A percentile compares a stretch with the other conserved stretches of the same genome.
These are phyloP conservation scores for Monilinia aucupariae DNA, from an alignment of 2,329 filamentous ascomycete genomes.

Conservation along the genomic window DNA sequence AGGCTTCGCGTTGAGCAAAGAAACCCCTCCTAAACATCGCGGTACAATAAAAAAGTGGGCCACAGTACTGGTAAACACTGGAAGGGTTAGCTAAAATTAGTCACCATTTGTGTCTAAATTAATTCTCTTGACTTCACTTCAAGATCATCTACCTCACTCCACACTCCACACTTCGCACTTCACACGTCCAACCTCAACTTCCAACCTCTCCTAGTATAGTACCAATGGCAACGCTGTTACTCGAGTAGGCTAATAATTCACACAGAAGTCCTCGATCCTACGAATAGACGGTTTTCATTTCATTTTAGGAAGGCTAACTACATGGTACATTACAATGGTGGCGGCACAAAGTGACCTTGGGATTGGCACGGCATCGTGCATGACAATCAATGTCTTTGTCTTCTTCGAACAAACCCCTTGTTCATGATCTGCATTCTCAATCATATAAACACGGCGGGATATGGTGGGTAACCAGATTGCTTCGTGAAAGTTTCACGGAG, in stretches of 20 bases:
- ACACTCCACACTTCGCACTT: neutral
- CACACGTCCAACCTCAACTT: neutral
- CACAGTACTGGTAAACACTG: no score
- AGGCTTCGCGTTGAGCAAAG: neutral
- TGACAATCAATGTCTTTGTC: constrained; percentile 22
- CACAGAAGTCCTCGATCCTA: neutral
- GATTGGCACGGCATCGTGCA: constrained; percentile 17
- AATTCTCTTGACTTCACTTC: neutral
- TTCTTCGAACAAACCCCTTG: constrained; percentile 6
- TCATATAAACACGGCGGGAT: neutral
- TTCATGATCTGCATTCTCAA: neutral
- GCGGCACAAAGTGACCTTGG: neutral
- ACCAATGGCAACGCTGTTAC: neutral
- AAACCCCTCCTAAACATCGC: constrained; percentile 7
- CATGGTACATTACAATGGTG: neutral
- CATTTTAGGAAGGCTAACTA: neutral
- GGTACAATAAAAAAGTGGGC: neutral
- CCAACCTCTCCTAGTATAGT: neutral
- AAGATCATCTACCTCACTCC: neutral
- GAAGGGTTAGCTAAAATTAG: neutral
- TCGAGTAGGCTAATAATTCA: neutral
- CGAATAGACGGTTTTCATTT: neutral
- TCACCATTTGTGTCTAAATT: neutral
- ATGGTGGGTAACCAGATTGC: neutral
- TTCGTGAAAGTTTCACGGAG: constrained; percentile 1